These are phyloP conservation scores for Lizanozyma gosingica DNA, from an alignment of 1,139 yeast species.

Conservation along the genomic window DNA sequence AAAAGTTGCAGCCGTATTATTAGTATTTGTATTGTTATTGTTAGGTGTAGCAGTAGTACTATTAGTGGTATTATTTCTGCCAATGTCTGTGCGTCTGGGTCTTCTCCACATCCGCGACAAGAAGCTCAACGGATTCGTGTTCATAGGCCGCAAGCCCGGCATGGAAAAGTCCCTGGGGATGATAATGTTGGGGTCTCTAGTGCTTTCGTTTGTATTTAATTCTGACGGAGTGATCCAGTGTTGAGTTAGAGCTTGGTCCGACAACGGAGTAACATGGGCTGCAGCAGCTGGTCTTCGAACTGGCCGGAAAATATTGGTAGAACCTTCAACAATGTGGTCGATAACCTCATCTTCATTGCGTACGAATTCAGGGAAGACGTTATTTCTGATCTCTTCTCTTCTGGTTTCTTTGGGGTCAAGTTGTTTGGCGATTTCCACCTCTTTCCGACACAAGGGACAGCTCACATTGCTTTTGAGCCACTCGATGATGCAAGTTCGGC, in stretches of 20 bases:
- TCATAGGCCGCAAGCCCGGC: conserved; percentile 9
- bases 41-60: too few species aligned
- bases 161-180: conserved; percentile 27
- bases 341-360: conserved; percentile 12
- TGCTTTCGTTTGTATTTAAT: neutral
- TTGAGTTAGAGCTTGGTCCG: conserved; percentile 33
- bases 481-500: conserved; percentile 33
- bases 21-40: too few species aligned
- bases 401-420: conserved; percentile 13
- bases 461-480: conserved; percentile 35
- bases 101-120: too few species aligned
- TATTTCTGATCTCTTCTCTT: conserved; percentile 11
- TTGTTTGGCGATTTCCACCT: conserved; percentile 24
- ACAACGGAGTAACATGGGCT: conserved; percentile 32
- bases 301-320: conserved; percentile 34
- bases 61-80: too few species aligned
- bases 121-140: too few species aligned
- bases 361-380: conserved; percentile 10
- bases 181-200: conserved; percentile 19
- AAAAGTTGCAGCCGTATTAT: too few species aligned
- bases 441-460: conserved; percentile 39
- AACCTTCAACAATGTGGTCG: conserved; percentile 19
- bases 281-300: conserved; percentile 26
- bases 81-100: too few species aligned
- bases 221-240: conserved; percentile 23